phyloP scores from a whole-genome alignment of 2,329 filamentous ascomycete genomes.

The Cercospora zeae-maydis region DNA sequence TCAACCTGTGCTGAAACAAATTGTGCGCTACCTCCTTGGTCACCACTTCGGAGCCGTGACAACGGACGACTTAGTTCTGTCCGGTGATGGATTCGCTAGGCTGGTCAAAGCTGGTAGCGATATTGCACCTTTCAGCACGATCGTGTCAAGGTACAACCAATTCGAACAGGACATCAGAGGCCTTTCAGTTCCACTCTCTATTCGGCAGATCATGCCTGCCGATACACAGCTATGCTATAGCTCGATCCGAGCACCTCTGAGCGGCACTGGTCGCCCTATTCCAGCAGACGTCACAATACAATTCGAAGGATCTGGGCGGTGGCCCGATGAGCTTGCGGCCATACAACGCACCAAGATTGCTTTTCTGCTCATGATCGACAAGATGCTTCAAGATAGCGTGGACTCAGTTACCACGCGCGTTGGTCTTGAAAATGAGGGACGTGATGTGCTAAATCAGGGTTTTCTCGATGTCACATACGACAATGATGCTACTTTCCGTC shows the following conservation, averaged over 20 bases:
- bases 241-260: conserved; percentile 55
- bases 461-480: conserved; percentile 79
- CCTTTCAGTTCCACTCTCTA: conserved; percentile 80
- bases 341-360: conserved; percentile 94
- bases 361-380: conserved; percentile 71
- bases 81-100: conserved; percentile 46
- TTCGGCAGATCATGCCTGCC: conserved; percentile 73
- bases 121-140: conserved; percentile 60
- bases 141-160: conserved; percentile 65
- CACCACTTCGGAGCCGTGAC: conserved; percentile 63
- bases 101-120: conserved; percentile 41
- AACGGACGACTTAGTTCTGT: conserved; percentile 45
- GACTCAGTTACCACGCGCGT: conserved; percentile 63
- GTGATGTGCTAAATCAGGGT: conserved; percentile 68
- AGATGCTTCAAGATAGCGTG: conserved; percentile 63
- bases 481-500: conserved; percentile 69
- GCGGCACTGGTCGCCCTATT: conserved; percentile 46
- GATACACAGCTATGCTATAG: conserved; percentile 71
- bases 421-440: conserved; percentile 72
- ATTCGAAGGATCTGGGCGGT: conserved; percentile 88
- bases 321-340: conserved; percentile 86
- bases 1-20: conserved; percentile 70
- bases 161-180: conserved; percentile 74
- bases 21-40: conserved; percentile 66
- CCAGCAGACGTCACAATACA: conserved; percentile 79